phyloP scores from a whole-genome alignment of 208 protist species.

The Leishmania gerbilli region DNA sequence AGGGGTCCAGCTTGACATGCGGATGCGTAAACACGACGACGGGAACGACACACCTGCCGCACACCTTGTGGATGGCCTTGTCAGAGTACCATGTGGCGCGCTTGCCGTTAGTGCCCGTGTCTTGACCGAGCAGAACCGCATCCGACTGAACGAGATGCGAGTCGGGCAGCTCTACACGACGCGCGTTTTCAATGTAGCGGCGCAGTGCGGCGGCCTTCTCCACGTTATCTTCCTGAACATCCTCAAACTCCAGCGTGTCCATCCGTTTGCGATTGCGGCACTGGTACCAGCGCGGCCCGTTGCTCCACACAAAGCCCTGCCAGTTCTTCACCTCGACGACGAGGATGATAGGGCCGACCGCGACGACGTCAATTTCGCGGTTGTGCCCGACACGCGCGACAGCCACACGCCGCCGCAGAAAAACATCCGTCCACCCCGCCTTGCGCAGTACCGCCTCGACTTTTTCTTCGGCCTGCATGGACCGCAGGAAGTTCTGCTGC shows the following conservation, averaged over 20 bases:
- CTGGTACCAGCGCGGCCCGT: slow-evolving; percentile 86
- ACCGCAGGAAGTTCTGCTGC: slow-evolving; percentile 45
- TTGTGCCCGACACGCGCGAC: slow-evolving; percentile 82
- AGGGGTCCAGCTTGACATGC: slow-evolving; percentile 68
- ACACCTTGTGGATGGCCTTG: slow-evolving; percentile 67
- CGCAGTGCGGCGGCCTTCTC: slow-evolving; percentile 83
- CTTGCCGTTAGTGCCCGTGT: not conserved
- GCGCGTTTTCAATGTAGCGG: slow-evolving; percentile 83
- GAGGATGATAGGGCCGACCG: slow-evolving; percentile 74
- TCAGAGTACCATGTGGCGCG: slow-evolving; percentile 84
- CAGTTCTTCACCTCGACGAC: slow-evolving; percentile 92
- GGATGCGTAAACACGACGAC: slow-evolving; percentile 89
- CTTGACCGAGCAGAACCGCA: slow-evolving; percentile 1
- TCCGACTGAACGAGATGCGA: slow-evolving; percentile 20
- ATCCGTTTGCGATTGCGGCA: slow-evolving; percentile 33
- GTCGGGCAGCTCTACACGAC: slow-evolving; percentile 71
- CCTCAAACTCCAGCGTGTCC: slow-evolving; percentile 82
- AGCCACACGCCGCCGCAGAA: slow-evolving; percentile 75
- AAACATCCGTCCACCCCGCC: slow-evolving; percentile 80
- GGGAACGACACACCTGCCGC: slow-evolving; percentile 69
- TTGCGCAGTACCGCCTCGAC: slow-evolving; percentile 67
- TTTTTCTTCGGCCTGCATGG: slow-evolving; percentile 76
- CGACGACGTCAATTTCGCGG: slow-evolving; percentile 90
- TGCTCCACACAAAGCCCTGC: slow-evolving; percentile 89
- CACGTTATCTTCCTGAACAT: slow-evolving; percentile 82